These are phyloP conservation scores for Aureobasidium mangrovei DNA, from an alignment of 2,329 filamentous ascomycete species.

Conservation along the genomic window DNA sequence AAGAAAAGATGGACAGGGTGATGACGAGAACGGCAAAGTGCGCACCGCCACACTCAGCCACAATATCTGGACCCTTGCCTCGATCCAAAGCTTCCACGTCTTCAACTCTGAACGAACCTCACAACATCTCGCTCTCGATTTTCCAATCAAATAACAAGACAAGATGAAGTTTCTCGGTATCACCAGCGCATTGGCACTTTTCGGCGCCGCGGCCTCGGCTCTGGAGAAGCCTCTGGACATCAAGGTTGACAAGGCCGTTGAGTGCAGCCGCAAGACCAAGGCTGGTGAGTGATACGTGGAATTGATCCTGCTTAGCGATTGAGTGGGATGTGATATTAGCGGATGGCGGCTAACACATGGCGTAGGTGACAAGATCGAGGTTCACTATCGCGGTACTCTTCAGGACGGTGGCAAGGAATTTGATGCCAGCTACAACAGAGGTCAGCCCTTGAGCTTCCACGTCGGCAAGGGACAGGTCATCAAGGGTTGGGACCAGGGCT, in stretches of 20 bases:
- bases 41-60: too few species aligned
- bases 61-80: too few species aligned
- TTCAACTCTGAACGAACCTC: slow-evolving; percentile 1
- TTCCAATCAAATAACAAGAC: background rate
- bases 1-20: too few species aligned
- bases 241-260: slow-evolving; percentile 62
- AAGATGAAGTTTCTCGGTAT: slow-evolving; percentile 10
- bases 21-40: too few species aligned
- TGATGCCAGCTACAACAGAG: slow-evolving; percentile 61
- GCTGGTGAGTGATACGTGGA: slow-evolving; percentile 27
- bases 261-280: slow-evolving; percentile 65
- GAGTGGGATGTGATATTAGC: too few species aligned
- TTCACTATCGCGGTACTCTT: slow-evolving; percentile 84
- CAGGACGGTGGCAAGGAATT: slow-evolving; percentile 53
- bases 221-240: slow-evolving; percentile 59
- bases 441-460: slow-evolving; percentile 66
- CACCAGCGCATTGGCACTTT: slow-evolving; percentile 32
- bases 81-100: background rate
- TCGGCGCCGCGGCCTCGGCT: slow-evolving; percentile 40
- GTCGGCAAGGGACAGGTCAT: slow-evolving; percentile 83
- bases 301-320: too few species aligned
- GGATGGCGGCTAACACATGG: too few species aligned
- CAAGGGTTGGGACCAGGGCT: slow-evolving; percentile 87
- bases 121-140: background rate
- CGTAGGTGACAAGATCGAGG: slow-evolving; percentile 65